Evolutionary conservation across 2,329 filamentous ascomycete species (phyloP).

Genomic region (Elsinoe necatrix): DNA sequence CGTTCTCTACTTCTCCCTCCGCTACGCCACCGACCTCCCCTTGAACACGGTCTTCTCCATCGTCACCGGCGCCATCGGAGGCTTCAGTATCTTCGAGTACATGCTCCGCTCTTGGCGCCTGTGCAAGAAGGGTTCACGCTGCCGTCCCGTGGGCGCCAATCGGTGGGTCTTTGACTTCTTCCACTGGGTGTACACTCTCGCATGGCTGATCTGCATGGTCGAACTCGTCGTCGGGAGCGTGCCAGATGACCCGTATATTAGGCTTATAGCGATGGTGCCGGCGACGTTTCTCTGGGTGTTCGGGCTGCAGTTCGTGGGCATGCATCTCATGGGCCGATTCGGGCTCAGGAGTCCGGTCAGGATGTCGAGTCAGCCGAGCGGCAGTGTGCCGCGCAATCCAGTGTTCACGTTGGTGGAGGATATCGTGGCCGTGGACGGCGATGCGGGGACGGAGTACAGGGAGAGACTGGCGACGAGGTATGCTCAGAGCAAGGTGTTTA

Average conservation of each 20-base stretch:
- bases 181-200: conserved; percentile 49
- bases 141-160: conserved; percentile 43
- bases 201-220: conserved; percentile 49
- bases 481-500: conserved; percentile 45
- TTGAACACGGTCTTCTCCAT: conserved; percentile 47
- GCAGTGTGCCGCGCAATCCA: conserved; percentile 44
- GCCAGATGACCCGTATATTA: conserved; percentile 42
- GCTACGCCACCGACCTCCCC: conserved; percentile 47
- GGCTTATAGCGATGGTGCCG: conserved; percentile 46
- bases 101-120: conserved; percentile 42
- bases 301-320: conserved; percentile 42
- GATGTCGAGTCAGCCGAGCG: conserved; percentile 45
- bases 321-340: conserved; percentile 41
- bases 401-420: conserved; percentile 50
- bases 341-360: conserved; percentile 41
- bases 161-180: conserved; percentile 46
- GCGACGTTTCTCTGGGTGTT: conserved; percentile 46
- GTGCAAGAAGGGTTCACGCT: conserved; percentile 45
- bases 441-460: conserved; percentile 45
- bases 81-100: conserved; percentile 48
- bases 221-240: conserved; percentile 47
- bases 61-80: conserved; percentile 45
- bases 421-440: conserved; percentile 46
- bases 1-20: conserved; percentile 52
- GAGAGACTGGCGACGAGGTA: conserved; percentile 45